Percentiles rank a stretch among this genome's conserved stretches.
Evolutionary conservation across 371 early-diverging fungal genomes (phyloP).

Genomic region (Umbelopsis sp.): DNA sequence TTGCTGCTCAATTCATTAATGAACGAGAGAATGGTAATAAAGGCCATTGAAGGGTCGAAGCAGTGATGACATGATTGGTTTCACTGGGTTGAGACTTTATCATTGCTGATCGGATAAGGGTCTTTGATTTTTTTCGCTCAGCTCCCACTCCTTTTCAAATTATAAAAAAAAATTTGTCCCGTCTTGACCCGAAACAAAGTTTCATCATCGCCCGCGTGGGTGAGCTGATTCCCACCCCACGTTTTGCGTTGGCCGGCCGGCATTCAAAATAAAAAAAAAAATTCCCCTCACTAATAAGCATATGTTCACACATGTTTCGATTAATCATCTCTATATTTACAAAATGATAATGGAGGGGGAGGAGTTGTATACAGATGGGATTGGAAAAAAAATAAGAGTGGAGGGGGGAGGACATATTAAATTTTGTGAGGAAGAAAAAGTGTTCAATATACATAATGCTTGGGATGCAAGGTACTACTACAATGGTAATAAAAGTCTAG

Average conservation of each 20-base stretch:
- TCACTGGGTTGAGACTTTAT: background rate
- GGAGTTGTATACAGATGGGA: slow-evolving; percentile 2
- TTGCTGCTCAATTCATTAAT: slow-evolving; percentile 41
- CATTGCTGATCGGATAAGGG: slow-evolving; percentile 10
- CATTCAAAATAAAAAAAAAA: background rate
- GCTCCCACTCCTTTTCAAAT: background rate
- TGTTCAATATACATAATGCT: background rate
- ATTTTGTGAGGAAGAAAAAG: background rate
- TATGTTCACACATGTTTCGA: background rate
- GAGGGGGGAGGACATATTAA: background rate
- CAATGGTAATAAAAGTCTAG: background rate
- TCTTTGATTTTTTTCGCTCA: background rate
- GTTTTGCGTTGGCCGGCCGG: background rate
- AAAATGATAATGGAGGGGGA: background rate
- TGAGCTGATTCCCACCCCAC: slow-evolving; percentile 18
- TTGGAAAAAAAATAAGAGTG: background rate
- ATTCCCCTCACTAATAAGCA: background rate
- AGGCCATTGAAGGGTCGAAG: background rate
- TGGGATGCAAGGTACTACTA: background rate
- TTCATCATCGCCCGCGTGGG: slow-evolving; percentile 1
- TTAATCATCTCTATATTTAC: background rate
- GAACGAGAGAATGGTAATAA: slow-evolving; percentile 29
- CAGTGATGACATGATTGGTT: background rate
- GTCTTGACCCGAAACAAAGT: slow-evolving; percentile 17
- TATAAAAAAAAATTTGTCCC: slow-evolving; percentile 9